Conservation (phyloP, 2,329 filamentous ascomycete genomes). For the Trichoderma sp. region DNA sequence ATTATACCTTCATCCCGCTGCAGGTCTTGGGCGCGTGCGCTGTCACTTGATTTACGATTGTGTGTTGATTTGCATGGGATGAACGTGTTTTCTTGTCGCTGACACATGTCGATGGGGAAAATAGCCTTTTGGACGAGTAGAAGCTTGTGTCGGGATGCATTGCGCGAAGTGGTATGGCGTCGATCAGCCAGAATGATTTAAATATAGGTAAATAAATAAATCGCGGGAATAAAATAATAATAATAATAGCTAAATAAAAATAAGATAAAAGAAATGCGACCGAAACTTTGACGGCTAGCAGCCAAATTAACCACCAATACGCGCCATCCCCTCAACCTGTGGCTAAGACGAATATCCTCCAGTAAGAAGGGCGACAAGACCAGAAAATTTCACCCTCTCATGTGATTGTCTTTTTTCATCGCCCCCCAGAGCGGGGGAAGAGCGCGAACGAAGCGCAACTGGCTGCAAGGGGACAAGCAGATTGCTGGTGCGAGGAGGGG, state of each 20-base stretch:
- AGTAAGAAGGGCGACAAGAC: neutral
- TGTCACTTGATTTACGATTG: constrained; percentile 1
- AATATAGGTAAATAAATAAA: neutral
- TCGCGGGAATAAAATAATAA: neutral
- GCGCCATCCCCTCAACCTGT: neutral
- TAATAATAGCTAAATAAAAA: neutral
- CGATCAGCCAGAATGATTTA: neutral
- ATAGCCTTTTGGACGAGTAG: neutral
- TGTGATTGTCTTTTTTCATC: constrained; percentile 9
- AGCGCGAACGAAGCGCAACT: neutral
- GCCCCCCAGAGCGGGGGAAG: neutral
- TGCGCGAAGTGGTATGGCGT: neutral
- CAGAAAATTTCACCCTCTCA: constrained; percentile 17
- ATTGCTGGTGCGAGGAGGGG: neutral
- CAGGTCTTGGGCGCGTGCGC: neutral
- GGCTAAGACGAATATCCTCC: constrained; percentile 16
- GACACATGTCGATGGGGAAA: neutral
- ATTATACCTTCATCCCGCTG: neutral
- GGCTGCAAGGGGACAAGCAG: neutral
- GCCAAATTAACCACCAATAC: constrained; percentile 3
- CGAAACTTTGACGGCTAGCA: neutral
- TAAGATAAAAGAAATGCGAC: neutral
- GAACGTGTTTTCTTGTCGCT: neutral
- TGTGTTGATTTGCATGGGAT: neutral
- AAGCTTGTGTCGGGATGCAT: neutral